Conservation (phyloP, 441 rosid genomes). For the Francoa sonchifolia region DNA sequence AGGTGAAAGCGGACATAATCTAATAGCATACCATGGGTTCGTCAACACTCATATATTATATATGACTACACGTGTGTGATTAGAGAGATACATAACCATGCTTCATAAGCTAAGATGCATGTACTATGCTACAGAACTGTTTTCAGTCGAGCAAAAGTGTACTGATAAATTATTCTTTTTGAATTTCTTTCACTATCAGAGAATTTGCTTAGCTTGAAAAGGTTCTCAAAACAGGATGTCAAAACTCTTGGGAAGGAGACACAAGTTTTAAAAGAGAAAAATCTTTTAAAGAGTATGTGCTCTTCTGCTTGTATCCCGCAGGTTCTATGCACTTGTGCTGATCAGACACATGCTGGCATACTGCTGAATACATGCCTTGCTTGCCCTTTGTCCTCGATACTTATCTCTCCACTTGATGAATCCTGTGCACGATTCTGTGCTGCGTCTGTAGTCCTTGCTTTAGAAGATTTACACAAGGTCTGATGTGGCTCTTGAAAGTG, state of each 20-base stretch:
- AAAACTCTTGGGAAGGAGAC: constrained; percentile 72
- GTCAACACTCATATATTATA: too few species aligned
- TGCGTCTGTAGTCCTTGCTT: constrained; percentile 59
- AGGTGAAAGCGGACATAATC: too few species aligned
- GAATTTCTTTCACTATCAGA: constrained; percentile 28
- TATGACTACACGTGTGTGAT: too few species aligned
- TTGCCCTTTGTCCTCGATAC: constrained; percentile 76
- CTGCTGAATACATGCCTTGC: constrained; percentile 62
- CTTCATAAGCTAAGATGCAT: too few species aligned
- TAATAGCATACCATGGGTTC: too few species aligned
- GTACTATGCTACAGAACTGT: too few species aligned
- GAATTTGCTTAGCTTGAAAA: constrained; percentile 62
- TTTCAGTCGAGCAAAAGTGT: background rate
- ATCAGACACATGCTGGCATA: constrained; percentile 54
- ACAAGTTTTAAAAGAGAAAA: constrained; percentile 73
- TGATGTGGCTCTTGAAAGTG: constrained; percentile 2
- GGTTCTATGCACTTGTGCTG: constrained; percentile 60
- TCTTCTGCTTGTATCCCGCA: constrained; percentile 59
- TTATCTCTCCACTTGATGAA: constrained; percentile 64
- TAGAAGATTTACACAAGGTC: constrained; percentile 79
- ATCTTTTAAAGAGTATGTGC: constrained; percentile 48
- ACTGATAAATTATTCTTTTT: constrained; percentile 13
- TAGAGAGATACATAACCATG: too few species aligned
- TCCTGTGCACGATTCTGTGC: constrained; percentile 61
- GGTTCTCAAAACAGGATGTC: constrained; percentile 73